These are phyloP conservation scores for Drosera spatulata DNA, from an alignment of 179 eudicot genomes.

Conservation along the genomic window DNA sequence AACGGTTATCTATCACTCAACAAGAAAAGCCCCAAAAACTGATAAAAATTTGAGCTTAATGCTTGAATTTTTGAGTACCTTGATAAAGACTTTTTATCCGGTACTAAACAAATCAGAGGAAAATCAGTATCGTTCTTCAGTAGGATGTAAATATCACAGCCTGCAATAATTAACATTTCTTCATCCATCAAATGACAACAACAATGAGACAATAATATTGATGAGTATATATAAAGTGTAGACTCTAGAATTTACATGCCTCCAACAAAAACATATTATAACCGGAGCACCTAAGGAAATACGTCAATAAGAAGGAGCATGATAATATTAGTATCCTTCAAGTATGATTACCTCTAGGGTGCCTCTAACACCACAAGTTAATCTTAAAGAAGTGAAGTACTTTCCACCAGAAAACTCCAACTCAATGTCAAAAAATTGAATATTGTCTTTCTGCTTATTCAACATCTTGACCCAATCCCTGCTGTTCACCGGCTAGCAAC, in stretches of 20 bases:
- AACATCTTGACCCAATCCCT: constrained; percentile 83
- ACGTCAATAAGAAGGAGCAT: not conserved
- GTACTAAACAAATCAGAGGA: constrained; percentile 48
- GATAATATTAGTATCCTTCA: not conserved
- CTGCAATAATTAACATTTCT: constrained; percentile 31
- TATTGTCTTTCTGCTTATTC: constrained; percentile 59
- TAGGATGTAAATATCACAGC: constrained; percentile 67
- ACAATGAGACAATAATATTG: no score
- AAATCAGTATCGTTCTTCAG: constrained; percentile 59
- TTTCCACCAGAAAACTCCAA: constrained; percentile 65
- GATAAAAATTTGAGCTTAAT: constrained; percentile 3
- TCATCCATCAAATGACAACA: not conserved
- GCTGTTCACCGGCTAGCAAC: constrained; percentile 83
- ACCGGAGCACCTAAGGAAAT: not conserved
- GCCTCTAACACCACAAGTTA: constrained; percentile 73
- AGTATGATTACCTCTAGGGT: constrained; percentile 63
- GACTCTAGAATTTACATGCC: not conserved
- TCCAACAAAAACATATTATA: not conserved
- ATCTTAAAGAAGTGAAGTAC: constrained; percentile 70
- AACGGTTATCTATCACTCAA: constrained; percentile 7
- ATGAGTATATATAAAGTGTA: not conserved
- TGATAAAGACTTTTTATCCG: constrained; percentile 50
- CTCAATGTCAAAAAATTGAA: constrained; percentile 66
- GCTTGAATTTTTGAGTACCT: constrained; percentile 30
- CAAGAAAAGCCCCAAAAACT: constrained; percentile 4